Evolutionary conservation across 371 early-diverging fungal species (phyloP), one percentile per base, ranked within the genome.

Genomic region (Quaeritorhiza haematococci): DNA sequence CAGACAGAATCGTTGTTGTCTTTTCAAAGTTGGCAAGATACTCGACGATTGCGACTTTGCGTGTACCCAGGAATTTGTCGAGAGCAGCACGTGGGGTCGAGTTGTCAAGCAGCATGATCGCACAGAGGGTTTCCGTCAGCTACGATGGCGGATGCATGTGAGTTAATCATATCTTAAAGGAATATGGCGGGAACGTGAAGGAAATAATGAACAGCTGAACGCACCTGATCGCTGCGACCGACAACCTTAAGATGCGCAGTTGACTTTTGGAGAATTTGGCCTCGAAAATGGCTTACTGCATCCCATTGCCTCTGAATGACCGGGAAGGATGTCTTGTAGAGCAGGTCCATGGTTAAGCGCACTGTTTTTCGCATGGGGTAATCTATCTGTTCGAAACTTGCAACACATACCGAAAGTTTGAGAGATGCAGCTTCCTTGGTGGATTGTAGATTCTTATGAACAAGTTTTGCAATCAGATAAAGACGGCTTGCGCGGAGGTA

Each of bases 231-330:
- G 17, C 67, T 55, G 49, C 71, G 72, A 19, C 76, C 70, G 17
- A 73, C 55, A 13, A 63, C 56, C 42, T 75, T 69, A 28, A 90
- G 63, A 59, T 82, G 73, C 1, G 56, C 53, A 0, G 65, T 69
- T 6, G 86, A 74, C 63, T 82, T 76, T 56, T 86, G 82, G 13
- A 88, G 62, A 38, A 92, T 90, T 58, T 89, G 89, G 0, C 80
- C 55, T 23, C 76, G 79, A 62, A 90, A 88, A 52, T 82, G 82
- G 41, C 83, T 82, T 23, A 90, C 82, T 0, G 90, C 86, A 63
- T 90, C 88, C 92, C 92, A 92, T 66, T 90, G 92, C 10, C 88
- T 74, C 56, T 86, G 86, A 21, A 90, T 83, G 0, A 92, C 86
- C 0, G 91, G 91, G 58, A 90, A 92, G 5, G 84, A 83, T 19